Evolutionary conservation across 495 filamentous ascomycete genomes (phyloP), one percentile per base, ranked within the genome.

Genomic region (Aspergillus haitiensis): DNA sequence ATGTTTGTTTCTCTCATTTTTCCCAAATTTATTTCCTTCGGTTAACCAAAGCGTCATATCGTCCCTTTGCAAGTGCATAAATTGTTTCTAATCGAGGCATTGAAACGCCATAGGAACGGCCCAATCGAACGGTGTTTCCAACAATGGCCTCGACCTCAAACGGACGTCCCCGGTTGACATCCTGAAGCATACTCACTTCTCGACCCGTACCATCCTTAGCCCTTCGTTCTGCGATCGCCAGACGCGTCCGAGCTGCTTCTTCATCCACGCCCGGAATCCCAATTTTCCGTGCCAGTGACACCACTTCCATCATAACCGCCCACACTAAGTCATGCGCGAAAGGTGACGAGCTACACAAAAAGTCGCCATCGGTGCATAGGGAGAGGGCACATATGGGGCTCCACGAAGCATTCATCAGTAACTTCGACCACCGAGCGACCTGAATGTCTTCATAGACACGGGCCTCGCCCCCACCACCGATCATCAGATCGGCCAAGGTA

Each of bases 61-160:
- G 36, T 40, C 60, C 64, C 52, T 57, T 66, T 0, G 64, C 57
- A 37, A 66, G 16, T 0, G 59, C 64, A 57, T 66, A 65, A 40
- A 66, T 61, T 12, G 52, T 70, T 64, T 74, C 71, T 55, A 83
- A 62, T 64, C 73, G 72, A 36, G 75, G 76, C 56, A 74, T 74
- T 0, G 64, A 46, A 2, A 84, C 70, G 0, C 72, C 71, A 52
- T 76, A 70, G 51, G 61, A 61, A 51, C 64, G 67, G 11, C 75
- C 82, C 61, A 80, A 51, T 54, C 70, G 70, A 9, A 83, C 71
- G 5, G 71, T 64, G 69, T 79, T 82, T 6, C 81, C 80, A n/a
- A 83, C 59, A 60, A 84, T 81, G 31, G 78, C 77, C 64, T 83
- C 82, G 8, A 79, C 73, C 68, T 83, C 81, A 66, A 83, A 70